phyloP scores from a whole-genome alignment of 129 eudicot species.

The Smallanthus sonchifolius region DNA sequence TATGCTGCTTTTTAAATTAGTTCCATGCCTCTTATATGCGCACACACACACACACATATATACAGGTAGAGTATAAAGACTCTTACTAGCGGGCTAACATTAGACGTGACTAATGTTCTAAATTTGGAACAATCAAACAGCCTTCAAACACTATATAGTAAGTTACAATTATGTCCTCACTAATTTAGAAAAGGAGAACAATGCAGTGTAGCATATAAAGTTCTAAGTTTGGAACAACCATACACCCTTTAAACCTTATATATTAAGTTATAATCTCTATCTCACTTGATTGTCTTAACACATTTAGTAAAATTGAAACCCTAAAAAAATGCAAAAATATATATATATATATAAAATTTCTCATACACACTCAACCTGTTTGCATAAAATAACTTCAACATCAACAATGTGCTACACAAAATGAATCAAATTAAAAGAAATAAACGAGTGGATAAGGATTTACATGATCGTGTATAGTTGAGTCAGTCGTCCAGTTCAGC shows the following conservation, averaged over 20 bases:
- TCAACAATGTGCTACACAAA: not conserved
- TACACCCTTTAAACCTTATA: not conserved
- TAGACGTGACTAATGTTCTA: not conserved
- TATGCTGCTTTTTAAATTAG: not conserved
- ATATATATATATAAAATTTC: too few species aligned
- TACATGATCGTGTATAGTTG: constrained; percentile 16
- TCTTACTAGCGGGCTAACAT: not conserved
- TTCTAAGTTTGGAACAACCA: not conserved
- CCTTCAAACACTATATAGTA: not conserved
- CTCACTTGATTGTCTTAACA: not conserved
- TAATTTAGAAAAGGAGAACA: not conserved
- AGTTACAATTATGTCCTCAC: constrained; percentile 6
- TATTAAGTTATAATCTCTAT: not conserved
- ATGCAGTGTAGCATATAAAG: not conserved
- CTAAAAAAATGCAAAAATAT: not conserved
- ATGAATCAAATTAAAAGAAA: constrained; percentile 4
- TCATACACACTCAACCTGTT: not conserved
- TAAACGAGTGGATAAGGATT: not conserved
- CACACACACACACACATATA: not conserved
- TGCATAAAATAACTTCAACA: not conserved
- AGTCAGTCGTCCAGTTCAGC: constrained; percentile 1
- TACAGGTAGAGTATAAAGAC: not conserved
- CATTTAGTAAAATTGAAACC: not conserved
- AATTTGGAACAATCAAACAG: not conserved
- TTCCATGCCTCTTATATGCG: not conserved